These are phyloP conservation scores for Nicotiana obtusifolia DNA, from an alignment of 257 asterid genomes.

Conservation along the genomic window DNA sequence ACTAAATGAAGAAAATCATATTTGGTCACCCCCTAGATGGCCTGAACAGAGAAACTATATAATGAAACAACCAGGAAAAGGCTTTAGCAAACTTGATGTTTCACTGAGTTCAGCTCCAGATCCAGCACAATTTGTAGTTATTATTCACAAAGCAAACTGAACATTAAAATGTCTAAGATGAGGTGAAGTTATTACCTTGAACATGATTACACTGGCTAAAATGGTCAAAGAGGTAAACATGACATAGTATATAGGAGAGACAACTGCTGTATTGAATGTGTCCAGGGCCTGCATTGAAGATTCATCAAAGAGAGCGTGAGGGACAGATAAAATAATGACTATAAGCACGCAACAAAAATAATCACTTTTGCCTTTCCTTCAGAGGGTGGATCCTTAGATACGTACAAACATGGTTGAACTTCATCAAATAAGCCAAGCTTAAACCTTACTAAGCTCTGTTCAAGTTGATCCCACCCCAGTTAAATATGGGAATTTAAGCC, in stretches of 20 bases:
- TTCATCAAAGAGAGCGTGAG: background rate
- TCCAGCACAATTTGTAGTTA: background rate
- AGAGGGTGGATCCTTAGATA: background rate
- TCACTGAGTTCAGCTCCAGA: background rate
- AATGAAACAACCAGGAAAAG: background rate
- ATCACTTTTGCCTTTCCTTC: background rate
- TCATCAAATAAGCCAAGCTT: background rate
- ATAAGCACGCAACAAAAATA: background rate
- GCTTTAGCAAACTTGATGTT: background rate
- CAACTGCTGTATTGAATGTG: conserved; percentile 10
- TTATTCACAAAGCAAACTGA: background rate
- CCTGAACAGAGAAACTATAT: background rate
- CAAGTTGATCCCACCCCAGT: background rate
- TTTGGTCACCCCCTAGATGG: background rate
- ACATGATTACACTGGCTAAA: conserved; percentile 25
- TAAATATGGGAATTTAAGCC: background rate
- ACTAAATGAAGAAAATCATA: background rate
- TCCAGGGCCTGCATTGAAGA: conserved; percentile 22
- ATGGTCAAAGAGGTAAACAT: conserved; percentile 24
- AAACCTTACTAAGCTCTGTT: background rate
- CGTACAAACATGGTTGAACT: background rate
- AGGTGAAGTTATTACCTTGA: conserved; percentile 12
- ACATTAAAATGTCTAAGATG: background rate
- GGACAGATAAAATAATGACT: background rate
- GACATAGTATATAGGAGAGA: conserved; percentile 19